A percentile compares a stretch with the other conserved stretches of the same genome.
These are phyloP conservation scores for Leccinum angustisporum DNA, from an alignment of 1,284 basidiomycete genomes.

Conservation along the genomic window DNA sequence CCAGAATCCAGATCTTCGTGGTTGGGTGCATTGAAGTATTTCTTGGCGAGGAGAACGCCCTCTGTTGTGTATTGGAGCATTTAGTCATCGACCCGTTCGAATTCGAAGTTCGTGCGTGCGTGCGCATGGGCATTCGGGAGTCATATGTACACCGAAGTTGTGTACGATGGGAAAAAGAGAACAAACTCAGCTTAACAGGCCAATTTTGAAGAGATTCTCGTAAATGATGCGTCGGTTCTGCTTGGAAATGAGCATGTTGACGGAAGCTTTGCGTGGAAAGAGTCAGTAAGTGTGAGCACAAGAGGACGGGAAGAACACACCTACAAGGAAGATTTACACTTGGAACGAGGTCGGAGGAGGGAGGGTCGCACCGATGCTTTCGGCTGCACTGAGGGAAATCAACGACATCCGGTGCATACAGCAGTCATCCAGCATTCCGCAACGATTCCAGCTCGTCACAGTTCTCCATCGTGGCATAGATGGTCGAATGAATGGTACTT, in stretches of 20 bases:
- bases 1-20: conserved; percentile 89
- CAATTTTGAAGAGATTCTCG: conserved; percentile 94
- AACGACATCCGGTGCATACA: conserved; percentile 17
- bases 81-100: neutral
- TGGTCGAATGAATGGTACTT: conserved; percentile 12
- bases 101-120: neutral
- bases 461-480: neutral
- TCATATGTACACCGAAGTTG: neutral
- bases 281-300: neutral
- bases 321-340: neutral
- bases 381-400: conserved; percentile 13
- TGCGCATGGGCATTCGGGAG: neutral
- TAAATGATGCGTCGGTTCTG: conserved; percentile 85
- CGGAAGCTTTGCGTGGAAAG: conserved; percentile 28
- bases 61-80: neutral
- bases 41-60: conserved; percentile 54
- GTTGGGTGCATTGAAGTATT: conserved; percentile 97
- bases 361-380: conserved; percentile 20
- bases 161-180: neutral
- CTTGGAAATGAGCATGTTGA: conserved; percentile 87
- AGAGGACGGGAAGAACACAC: neutral
- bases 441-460: neutral
- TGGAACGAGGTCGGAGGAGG: neutral
- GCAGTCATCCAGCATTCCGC: conserved; percentile 23
- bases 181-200: conserved; percentile 33